These are phyloP conservation scores for Cenchrus purpureus DNA, from an alignment of 176 grass and related monocot genomes.

Conservation along the genomic window DNA sequence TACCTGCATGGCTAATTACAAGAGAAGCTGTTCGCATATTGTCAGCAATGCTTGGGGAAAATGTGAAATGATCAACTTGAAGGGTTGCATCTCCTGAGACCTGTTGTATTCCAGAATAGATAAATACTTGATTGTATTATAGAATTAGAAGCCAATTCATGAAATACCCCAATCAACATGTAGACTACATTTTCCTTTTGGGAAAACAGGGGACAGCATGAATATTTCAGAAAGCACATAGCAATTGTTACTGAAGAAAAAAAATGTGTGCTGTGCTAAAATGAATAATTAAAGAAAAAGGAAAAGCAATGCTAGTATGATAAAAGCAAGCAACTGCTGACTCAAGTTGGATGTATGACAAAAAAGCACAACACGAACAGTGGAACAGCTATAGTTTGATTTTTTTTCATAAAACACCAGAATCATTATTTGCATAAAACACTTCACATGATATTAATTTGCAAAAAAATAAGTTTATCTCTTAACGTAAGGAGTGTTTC, in stretches of 20 bases:
- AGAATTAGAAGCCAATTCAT: not conserved
- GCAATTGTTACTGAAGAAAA: not conserved
- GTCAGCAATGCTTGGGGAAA: slow-evolving; percentile 82
- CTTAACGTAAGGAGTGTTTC: not conserved
- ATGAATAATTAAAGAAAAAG: not conserved
- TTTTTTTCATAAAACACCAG: not conserved
- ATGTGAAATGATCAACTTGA: slow-evolving; percentile 81
- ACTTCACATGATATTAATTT: not conserved
- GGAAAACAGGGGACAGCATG: not conserved
- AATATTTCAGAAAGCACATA: not conserved
- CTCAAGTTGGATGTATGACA: not conserved
- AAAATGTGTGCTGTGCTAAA: not conserved
- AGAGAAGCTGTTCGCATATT: slow-evolving; percentile 70
- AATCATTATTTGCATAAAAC: not conserved
- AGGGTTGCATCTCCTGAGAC: slow-evolving; percentile 51
- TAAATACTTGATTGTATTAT: not conserved
- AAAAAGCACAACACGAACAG: too few species aligned
- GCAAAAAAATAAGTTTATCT: not conserved
- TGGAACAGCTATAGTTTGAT: too few species aligned
- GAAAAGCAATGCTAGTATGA: not conserved
- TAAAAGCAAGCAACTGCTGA: not conserved
- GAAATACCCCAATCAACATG: not conserved
- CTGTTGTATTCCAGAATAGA: slow-evolving; percentile 45
- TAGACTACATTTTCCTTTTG: not conserved
- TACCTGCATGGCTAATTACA: slow-evolving; percentile 88